Percentiles rank a stretch among this genome's conserved stretches.
Evolutionary conservation across 225 moss, liverwort and hornwort genomes (phyloP).

Genomic region (Bryum argenteum): DNA sequence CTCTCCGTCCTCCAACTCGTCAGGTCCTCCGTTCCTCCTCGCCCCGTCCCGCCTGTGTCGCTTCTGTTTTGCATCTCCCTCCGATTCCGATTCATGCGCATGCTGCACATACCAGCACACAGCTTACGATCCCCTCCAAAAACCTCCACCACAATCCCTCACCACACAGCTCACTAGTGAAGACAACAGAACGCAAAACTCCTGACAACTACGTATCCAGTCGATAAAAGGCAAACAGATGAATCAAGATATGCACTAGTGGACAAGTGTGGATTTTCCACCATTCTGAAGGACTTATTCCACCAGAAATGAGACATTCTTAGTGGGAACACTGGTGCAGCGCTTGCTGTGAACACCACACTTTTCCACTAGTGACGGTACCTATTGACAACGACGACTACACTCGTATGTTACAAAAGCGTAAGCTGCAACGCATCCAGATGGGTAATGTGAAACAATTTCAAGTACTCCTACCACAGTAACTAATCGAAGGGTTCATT

Average conservation of each 20-base stretch:
- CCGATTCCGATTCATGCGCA: conserved; percentile 95
- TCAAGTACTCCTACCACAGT: no score
- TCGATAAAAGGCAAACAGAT: not conserved
- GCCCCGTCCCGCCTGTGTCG: conserved; percentile 93
- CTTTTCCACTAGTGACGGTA: no score
- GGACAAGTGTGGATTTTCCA: no score
- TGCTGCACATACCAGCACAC: conserved; percentile 68
- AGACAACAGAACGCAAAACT: not conserved
- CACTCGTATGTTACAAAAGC: no score
- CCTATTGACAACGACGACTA: no score
- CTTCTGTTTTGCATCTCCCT: conserved; percentile 90
- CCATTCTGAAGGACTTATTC: no score
- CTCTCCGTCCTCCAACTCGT: conserved; percentile 99
- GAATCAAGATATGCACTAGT: not conserved
- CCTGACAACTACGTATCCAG: not conserved
- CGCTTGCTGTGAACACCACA: no score
- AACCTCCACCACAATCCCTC: not conserved
- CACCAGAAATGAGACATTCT: no score
- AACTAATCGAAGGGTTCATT: not conserved
- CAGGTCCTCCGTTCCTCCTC: conserved; percentile 94
- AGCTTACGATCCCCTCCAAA: conserved; percentile 4
- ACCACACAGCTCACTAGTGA: not conserved
- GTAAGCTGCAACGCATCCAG: no score
- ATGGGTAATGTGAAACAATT: no score
- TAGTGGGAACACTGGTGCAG: no score